A percentile compares a stretch with the other conserved stretches of the same genome.
These are phyloP conservation scores for Phytophthora chlamydospora DNA, from an alignment of 352 stramenopile genomes.

Conservation along the genomic window DNA sequence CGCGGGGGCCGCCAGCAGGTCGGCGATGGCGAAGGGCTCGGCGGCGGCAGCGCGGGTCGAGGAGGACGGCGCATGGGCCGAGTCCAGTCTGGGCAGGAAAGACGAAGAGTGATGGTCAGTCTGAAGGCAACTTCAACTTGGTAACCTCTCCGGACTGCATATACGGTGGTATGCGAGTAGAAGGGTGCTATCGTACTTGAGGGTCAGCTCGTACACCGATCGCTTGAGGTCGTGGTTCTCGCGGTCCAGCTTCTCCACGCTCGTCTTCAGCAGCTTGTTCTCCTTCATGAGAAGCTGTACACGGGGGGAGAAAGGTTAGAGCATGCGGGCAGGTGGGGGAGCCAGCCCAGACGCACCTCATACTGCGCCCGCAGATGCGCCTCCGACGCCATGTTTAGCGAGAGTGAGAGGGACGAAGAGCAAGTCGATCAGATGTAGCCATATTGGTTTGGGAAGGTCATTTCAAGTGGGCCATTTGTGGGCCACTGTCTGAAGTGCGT, in stretches of 20 bases:
- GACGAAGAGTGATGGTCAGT: constrained; percentile 32
- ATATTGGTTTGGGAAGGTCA: constrained; percentile 4
- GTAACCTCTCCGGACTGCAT: neutral
- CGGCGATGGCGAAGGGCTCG: constrained; percentile 75
- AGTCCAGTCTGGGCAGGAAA: constrained; percentile 63
- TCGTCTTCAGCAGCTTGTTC: constrained; percentile 85
- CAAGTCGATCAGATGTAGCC: constrained; percentile 12
- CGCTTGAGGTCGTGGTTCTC: constrained; percentile 92
- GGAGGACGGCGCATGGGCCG: constrained; percentile 44
- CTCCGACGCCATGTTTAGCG: constrained; percentile 70
- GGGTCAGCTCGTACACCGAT: constrained; percentile 90
- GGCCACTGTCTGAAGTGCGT: neutral
- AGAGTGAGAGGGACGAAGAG: neutral
- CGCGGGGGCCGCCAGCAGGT: constrained; percentile 59
- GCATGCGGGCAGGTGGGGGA: neutral
- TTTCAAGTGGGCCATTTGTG: neutral
- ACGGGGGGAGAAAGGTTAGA: neutral
- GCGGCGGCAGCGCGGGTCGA: constrained; percentile 31
- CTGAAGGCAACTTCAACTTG: constrained; percentile 18
- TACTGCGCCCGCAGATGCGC: constrained; percentile 84
- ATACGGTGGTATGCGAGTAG: constrained; percentile 18
- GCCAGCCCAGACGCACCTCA: constrained; percentile 48
- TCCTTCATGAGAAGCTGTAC: constrained; percentile 77
- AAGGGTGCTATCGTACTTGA: constrained; percentile 59
- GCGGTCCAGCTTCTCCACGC: constrained; percentile 82